Conservation (phyloP, 2,329 filamentous ascomycete genomes). For the Beauveria medogensis region DNA sequence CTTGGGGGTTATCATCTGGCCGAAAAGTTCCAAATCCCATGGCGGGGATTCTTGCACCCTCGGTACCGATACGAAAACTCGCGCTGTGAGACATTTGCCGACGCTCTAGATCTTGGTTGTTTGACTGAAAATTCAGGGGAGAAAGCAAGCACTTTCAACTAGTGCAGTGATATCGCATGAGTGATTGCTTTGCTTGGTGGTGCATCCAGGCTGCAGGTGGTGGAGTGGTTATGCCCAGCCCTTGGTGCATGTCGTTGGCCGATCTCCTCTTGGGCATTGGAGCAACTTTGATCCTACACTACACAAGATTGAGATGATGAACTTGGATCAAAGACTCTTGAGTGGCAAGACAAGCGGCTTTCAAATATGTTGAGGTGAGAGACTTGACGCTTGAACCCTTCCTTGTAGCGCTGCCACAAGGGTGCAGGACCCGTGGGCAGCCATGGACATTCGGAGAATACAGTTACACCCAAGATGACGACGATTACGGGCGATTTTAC, state of each 20-base stretch:
- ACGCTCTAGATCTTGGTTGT: neutral
- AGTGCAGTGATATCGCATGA: neutral
- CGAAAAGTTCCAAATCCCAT: slow-evolving; percentile 3
- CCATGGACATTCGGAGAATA: neutral
- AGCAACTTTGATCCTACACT: neutral
- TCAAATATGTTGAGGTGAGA: neutral
- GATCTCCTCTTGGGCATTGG: neutral
- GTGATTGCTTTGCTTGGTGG: neutral
- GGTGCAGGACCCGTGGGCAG: neutral
- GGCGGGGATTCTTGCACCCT: neutral
- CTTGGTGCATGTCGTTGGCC: neutral
- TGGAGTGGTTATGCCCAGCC: neutral
- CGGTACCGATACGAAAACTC: neutral
- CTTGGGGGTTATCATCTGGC: neutral
- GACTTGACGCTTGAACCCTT: neutral
- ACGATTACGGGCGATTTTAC: neutral
- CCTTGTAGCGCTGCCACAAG: neutral
- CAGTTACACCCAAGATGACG: neutral
- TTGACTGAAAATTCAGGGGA: neutral
- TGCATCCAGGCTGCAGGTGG: neutral
- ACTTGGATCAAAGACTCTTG: neutral
- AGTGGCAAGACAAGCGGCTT: neutral
- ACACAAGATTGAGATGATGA: neutral
- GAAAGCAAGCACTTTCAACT: neutral
- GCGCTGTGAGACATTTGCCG: neutral